These are phyloP conservation scores for Erodium chrysanthum DNA, from an alignment of 441 rosid genomes.

Conservation along the genomic window DNA sequence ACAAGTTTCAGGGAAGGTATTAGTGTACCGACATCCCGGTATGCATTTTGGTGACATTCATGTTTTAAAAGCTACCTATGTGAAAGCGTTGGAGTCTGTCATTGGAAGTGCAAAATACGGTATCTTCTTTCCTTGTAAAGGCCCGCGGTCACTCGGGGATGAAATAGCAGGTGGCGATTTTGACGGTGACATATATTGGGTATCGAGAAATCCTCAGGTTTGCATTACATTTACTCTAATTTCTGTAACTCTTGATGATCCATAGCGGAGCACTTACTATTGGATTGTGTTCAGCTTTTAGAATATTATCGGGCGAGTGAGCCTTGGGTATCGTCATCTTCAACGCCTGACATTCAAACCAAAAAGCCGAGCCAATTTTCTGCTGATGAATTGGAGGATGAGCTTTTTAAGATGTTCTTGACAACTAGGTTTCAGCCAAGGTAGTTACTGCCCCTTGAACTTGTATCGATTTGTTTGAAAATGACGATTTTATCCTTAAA, in stretches of 20 bases:
- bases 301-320: constrained; percentile 39
- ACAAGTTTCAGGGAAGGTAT: constrained; percentile 58
- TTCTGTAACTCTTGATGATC: constrained; percentile 2
- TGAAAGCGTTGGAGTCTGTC: constrained; percentile 35
- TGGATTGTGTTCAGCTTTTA: constrained; percentile 39
- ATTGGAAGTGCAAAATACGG: constrained; percentile 61
- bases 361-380: constrained; percentile 37
- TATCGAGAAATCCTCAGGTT: constrained; percentile 65
- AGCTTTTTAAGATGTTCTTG: constrained; percentile 51
- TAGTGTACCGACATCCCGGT: constrained; percentile 76
- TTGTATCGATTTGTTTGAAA: too few species aligned
- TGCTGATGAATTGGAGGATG: constrained; percentile 44
- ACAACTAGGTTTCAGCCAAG: constrained; percentile 44
- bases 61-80: constrained; percentile 49
- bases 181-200: constrained; percentile 68
- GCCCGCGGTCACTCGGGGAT: constrained; percentile 67
- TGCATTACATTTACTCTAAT: constrained; percentile 9
- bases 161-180: constrained; percentile 70
- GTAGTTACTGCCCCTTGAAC: constrained; percentile 30
- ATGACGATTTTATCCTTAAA: too few species aligned
- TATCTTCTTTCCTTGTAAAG: constrained; percentile 57
- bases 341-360: constrained; percentile 13
- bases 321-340: constrained; percentile 43
- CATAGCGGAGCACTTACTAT: constrained; percentile 7
- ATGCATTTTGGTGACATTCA: constrained; percentile 75